These are phyloP conservation scores for Peronospora belbahrii DNA, from an alignment of 352 stramenopile genomes.

Conservation along the genomic window DNA sequence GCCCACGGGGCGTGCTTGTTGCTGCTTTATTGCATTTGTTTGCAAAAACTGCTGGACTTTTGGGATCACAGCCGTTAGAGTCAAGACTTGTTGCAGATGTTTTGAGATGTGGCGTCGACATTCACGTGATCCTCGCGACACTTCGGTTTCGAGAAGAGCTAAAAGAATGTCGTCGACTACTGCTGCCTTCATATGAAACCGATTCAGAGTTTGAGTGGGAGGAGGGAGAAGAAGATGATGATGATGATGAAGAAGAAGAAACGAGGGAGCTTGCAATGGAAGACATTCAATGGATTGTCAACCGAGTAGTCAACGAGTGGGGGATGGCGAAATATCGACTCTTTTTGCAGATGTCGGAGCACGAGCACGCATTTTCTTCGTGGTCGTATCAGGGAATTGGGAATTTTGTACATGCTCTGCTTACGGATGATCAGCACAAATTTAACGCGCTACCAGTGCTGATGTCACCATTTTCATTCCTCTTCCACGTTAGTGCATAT, in stretches of 20 bases:
- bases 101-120: constrained; percentile 25
- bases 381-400: constrained; percentile 50
- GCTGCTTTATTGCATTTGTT: constrained; percentile 38
- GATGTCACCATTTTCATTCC: constrained; percentile 32
- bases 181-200: constrained; percentile 36
- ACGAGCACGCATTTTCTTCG: constrained; percentile 50
- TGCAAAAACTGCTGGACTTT: constrained; percentile 3
- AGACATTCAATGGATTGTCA: constrained; percentile 32
- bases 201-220: constrained; percentile 28
- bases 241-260: constrained; percentile 26
- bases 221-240: constrained; percentile 22
- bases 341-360: constrained; percentile 37
- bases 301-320: constrained; percentile 20
- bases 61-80: constrained; percentile 1
- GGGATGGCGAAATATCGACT: constrained; percentile 37
- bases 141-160: constrained; percentile 56
- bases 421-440: constrained; percentile 14
- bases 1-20: constrained; percentile 24
- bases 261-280: constrained; percentile 9
- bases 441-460: constrained; percentile 13
- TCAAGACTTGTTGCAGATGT: constrained; percentile 24
- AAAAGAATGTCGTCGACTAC: constrained; percentile 19
- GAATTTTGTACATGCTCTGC: constrained; percentile 27
- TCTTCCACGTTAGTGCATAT: constrained; percentile 39
- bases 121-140: constrained; percentile 37